Percentiles rank a stretch among this genome's conserved stretches.
Evolutionary conservation across 129 eudicot species (phyloP).

Genomic region (Arctium minus): DNA sequence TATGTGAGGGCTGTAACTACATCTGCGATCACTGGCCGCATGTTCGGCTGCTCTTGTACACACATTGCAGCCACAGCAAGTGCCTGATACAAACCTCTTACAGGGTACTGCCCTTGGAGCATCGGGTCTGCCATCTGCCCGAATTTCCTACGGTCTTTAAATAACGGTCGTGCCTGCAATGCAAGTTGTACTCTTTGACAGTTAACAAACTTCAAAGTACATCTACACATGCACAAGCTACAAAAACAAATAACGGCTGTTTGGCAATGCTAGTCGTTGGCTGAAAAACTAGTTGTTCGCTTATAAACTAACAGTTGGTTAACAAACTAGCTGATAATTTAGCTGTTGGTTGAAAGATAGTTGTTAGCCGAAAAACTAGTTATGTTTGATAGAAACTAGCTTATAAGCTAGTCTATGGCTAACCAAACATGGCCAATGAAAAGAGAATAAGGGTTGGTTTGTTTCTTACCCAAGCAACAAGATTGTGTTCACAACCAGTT

Average conservation of each 20-base stretch:
- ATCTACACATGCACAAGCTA: constrained; percentile 6
- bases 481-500: constrained; percentile 45
- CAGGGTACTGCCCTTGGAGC: constrained; percentile 86
- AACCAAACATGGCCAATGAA: background rate
- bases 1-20: constrained; percentile 90
- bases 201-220: background rate
- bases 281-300: background rate
- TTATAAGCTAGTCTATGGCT: background rate
- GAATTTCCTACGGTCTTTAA: constrained; percentile 85
- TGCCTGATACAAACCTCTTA: constrained; percentile 85
- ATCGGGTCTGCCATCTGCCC: constrained; percentile 91
- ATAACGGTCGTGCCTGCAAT: constrained; percentile 80
- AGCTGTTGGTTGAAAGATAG: too few species aligned
- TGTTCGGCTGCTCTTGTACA: constrained; percentile 89
- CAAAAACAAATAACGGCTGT: background rate
- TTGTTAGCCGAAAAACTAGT: background rate
- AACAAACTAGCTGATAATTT: background rate
- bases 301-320: too few species aligned
- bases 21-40: constrained; percentile 93
- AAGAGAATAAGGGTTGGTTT: constrained; percentile 7
- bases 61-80: constrained; percentile 99
- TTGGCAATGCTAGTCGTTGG: background rate
- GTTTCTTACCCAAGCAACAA: constrained; percentile 51
- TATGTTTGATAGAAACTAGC: background rate
- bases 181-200: background rate